Conservation (phyloP, 177 flowering plant genomes). For the Vitis hybrid region DNA sequence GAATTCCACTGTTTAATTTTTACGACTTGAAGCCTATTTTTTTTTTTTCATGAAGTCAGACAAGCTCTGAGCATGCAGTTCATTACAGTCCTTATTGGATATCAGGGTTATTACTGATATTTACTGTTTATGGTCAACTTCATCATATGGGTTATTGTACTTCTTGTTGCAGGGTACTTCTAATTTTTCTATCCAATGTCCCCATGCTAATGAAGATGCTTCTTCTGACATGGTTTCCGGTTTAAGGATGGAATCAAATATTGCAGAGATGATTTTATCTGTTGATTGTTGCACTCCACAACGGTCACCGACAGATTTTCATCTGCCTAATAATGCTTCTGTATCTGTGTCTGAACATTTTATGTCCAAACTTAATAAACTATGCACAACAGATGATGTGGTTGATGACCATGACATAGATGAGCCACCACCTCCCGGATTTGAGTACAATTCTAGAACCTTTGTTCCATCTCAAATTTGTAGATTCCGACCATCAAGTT, state of each 20-base stretch:
- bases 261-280: constrained; percentile 10
- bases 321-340: constrained; percentile 2
- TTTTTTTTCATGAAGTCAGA: neutral
- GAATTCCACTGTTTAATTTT: neutral
- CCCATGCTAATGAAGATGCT: constrained; percentile 5
- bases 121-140: neutral
- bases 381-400: constrained; percentile 26
- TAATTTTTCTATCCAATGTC: constrained; percentile 6
- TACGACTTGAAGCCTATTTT: neutral
- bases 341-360: constrained; percentile 10
- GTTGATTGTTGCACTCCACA: constrained; percentile 21
- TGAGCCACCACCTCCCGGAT: constrained; percentile 66
- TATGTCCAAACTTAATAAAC: constrained; percentile 36
- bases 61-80: neutral
- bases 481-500: constrained; percentile 36
- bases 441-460: constrained; percentile 28
- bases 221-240: constrained; percentile 12
- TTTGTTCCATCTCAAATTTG: constrained; percentile 17
- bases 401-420: constrained; percentile 27
- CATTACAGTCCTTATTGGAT: neutral
- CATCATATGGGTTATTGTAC: neutral
- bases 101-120: neutral
- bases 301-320: constrained; percentile 4
- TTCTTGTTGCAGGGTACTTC: constrained; percentile 32
- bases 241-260: constrained; percentile 4